Conservation (phyloP, 805 yeast species). For the Schwanniomyces yamadae region DNA sequence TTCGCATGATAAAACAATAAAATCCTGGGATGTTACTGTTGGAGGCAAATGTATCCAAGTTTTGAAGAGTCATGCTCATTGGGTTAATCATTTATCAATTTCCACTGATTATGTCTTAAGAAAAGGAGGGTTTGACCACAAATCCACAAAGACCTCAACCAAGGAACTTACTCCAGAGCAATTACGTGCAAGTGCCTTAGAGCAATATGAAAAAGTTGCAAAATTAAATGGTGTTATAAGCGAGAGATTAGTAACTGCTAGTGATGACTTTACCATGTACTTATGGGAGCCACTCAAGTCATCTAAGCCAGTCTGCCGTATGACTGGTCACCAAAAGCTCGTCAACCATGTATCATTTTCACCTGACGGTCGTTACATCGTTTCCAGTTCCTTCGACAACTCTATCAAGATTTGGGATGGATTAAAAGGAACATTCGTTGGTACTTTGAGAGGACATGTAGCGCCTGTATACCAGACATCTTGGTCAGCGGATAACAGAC, state of each 20-base stretch:
- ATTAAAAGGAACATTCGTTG: constrained; percentile 79
- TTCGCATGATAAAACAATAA: constrained; percentile 92
- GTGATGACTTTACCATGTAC: constrained; percentile 97
- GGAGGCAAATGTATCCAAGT: constrained; percentile 78
- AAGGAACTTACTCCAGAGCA: constrained; percentile 23
- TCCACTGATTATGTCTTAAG: constrained; percentile 88
- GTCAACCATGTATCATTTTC: constrained; percentile 95
- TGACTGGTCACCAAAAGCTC: constrained; percentile 97
- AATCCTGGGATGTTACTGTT: constrained; percentile 79
- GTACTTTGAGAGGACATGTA: constrained; percentile 94
- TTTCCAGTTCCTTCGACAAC: constrained; percentile 93
- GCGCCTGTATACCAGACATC: constrained; percentile 97
- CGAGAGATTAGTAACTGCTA: constrained; percentile 90
- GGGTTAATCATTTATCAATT: constrained; percentile 93
- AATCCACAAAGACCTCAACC: constrained; percentile 43
- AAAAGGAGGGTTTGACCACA: constrained; percentile 83
- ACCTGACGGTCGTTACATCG: constrained; percentile 90
- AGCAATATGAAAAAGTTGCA: constrained; percentile 62
- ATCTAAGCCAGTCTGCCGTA: constrained; percentile 81
- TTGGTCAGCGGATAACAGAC: constrained; percentile 93
- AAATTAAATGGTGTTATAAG: constrained; percentile 50
- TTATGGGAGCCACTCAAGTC: constrained; percentile 88
- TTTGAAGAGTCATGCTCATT: constrained; percentile 88
- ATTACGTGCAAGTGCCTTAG: constrained; percentile 50
- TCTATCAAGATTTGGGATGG: constrained; percentile 97